Evolutionary conservation across 768 basidiomycete species (phyloP), one percentile per base, ranked within the genome.

Genomic region (Hericium erinaceus): DNA sequence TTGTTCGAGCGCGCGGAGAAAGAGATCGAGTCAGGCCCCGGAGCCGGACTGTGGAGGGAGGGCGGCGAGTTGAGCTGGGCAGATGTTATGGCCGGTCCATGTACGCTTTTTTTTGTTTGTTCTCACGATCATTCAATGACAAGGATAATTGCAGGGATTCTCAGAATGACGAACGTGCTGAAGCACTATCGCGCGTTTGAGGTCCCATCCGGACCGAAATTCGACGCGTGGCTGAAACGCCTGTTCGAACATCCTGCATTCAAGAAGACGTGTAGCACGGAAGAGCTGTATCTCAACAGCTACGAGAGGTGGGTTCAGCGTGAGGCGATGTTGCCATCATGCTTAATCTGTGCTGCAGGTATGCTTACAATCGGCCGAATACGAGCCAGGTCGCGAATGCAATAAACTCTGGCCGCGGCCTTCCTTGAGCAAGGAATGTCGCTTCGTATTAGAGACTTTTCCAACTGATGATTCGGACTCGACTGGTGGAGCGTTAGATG

Each of bases 311-410:
- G 41, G 15, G 13, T 22, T 3, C 10, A 18, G 37, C 12, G 37
- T 39, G 16, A 26, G 54, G 22, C 54, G 37, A 12, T 0, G 24
- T 20, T 58, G 37, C 12, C 6, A 7, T 56, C 20, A 57, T 18
- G 38, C n/a, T 33, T 33, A 33, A 33, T 33, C 5, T 33, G 5
- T 24, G 39, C 6, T 38, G 26, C 58, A 89, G 87, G 65, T 89
- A 89, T 64, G 87, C 87, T 0, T 84, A 81, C 65, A 90, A 90
- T 64, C 75, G 86, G 33, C 85, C 87, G 3, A 85, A 88, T 65
- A 88, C 87, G 4, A 87, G 86, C 62, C 83, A 84, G 63, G 84
- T 87, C 11, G 87, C 86, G 5, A 82, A 80, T 61, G 87, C 87
- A 4, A 89, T 89, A 63, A 89, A 89, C 58, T 68, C 79, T 7